A percentile compares a stretch with the other conserved stretches of the same genome.
phyloP scores from a whole-genome alignment of 257 asterid genomes.

The Gentiana macrophylla region DNA sequence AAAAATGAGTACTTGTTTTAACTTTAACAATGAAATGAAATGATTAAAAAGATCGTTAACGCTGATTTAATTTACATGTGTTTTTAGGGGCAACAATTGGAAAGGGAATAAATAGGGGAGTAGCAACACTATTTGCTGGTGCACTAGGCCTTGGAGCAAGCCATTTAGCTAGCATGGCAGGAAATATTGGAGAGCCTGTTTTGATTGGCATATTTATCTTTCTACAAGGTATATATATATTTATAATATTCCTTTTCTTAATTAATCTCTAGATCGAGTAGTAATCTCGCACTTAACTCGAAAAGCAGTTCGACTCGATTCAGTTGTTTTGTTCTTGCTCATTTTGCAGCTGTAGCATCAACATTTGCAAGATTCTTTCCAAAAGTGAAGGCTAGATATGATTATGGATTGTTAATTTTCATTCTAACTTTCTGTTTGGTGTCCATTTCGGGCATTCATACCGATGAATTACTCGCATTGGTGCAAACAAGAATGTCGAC shows the following conservation, averaged over 20 bases:
- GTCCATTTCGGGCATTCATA: slow-evolving; percentile 50
- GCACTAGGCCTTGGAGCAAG: slow-evolving; percentile 67
- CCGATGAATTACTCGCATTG: slow-evolving; percentile 36
- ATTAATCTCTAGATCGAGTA: background rate
- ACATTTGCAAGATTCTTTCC: slow-evolving; percentile 70
- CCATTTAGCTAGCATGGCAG: slow-evolving; percentile 41
- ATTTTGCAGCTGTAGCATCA: slow-evolving; percentile 45
- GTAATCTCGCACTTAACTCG: no score
- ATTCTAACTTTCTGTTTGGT: slow-evolving; percentile 61
- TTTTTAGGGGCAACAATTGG: slow-evolving; percentile 67
- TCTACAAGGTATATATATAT: slow-evolving; percentile 41
- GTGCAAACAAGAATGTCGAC: slow-evolving; percentile 51
- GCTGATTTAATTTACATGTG: background rate
- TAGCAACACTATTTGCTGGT: slow-evolving; percentile 63
- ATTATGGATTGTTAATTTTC: slow-evolving; percentile 64
- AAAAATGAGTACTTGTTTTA: no score
- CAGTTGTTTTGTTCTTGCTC: background rate
- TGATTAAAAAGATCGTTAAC: no score
- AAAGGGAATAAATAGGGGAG: slow-evolving; percentile 62
- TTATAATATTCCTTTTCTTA: background rate
- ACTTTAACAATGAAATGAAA: no score
- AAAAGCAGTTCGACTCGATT: background rate
- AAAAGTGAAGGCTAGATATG: slow-evolving; percentile 65
- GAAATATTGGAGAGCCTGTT: slow-evolving; percentile 55
- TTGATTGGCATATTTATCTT: slow-evolving; percentile 55